Base-by-base conservation (phyloP, 1,139 yeast genomes). In the Magnusiomyces fungicola region DNA sequence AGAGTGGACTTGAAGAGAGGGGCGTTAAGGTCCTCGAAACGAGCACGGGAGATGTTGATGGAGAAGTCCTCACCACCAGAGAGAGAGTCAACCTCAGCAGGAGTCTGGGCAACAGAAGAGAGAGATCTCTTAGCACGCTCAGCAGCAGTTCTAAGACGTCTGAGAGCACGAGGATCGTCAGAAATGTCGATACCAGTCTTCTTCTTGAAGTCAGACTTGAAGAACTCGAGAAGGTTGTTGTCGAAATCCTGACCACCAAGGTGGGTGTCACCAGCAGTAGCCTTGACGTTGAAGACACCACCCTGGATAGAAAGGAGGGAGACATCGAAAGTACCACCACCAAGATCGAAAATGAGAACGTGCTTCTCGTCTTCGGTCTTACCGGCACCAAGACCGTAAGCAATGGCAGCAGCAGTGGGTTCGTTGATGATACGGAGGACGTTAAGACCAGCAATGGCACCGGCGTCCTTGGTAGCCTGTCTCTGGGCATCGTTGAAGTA, bases 321-420 rank as follows among this genome's bases (percentile, higher is more conserved):
- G 52, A 89, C 97, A 85, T 89, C 97, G 71, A 89, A 89, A 65
- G 97, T 89, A 79, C 97, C 97, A 76, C 97, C 97, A 80, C 97
- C 97, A 67, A 89, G 78, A 72, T 89, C 97, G 72, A 88, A 89
- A 64, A 89, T 88, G 66, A 89, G 79, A 52, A 89, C 94, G 67
- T 87, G 83, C 76, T 87, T 87, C 74, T 83, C 94, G 57, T 75
- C 79, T 61, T 76, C 75, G 58, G 82, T 81, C 73, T 85, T 84
- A 75, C 89, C 95, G 71, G 88, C 88, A 78, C 92, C 96, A 69
- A 88, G 83, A 82, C 96, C 96, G 83, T 88, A 88, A 69, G 96
- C 96, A 78, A 88, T 87, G 67, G 96, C 96, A 68, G 96, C 96
- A 63, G 96, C 96, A 61, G 96, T 88, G 69, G 96, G 96, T 80